Evolutionary conservation across 75 land plant species (phyloP).

Genomic region (Cupressus sempervirens): DNA sequence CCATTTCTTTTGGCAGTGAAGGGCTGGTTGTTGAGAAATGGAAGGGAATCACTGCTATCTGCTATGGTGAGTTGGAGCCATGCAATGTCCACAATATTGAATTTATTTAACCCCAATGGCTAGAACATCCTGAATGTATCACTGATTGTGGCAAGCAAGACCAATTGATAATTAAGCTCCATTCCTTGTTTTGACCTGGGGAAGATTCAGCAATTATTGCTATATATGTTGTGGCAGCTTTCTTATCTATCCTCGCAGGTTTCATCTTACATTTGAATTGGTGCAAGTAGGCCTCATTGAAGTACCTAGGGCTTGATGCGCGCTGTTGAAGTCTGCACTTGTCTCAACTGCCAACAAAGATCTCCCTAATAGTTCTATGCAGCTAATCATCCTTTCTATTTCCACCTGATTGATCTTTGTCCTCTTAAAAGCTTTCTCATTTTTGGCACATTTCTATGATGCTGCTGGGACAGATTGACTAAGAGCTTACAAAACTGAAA

Average conservation of each 20-base stretch:
- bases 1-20: neutral
- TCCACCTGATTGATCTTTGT: neutral
- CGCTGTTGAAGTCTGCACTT: neutral
- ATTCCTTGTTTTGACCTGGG: neutral
- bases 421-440: neutral
- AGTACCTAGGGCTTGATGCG: neutral
- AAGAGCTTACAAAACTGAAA: neutral
- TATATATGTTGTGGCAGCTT: neutral
- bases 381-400: neutral
- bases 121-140: neutral
- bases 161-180: neutral
- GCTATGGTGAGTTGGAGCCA: neutral
- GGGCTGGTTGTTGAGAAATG: neutral
- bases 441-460: neutral
- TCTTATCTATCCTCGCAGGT: neutral
- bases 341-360: neutral
- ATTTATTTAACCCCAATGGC: neutral
- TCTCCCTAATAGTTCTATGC: neutral
- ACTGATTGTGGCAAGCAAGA: neutral
- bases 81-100: neutral
- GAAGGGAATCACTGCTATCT: neutral
- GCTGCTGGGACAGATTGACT: neutral
- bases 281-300: neutral
- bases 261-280: neutral
- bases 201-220: neutral